Evolutionary conservation across 1,139 yeast species (phyloP).

Genomic region (Taphrina communis): DNA sequence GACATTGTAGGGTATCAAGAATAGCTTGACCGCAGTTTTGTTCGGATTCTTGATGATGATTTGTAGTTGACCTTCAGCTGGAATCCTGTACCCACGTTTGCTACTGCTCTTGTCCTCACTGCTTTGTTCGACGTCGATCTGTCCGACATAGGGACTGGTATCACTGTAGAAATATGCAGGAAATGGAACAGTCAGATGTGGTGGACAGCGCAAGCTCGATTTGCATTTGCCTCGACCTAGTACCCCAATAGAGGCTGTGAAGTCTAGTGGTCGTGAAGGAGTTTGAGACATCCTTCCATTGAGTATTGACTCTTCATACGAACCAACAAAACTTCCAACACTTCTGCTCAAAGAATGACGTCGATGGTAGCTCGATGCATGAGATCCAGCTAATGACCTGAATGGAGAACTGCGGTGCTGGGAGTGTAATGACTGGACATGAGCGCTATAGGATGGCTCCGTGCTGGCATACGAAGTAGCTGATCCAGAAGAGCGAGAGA

Average conservation of each 20-base stretch:
- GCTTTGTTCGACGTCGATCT: slow-evolving; percentile 49
- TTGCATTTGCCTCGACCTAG: slow-evolving; percentile 47
- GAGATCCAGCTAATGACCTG: slow-evolving; percentile 12
- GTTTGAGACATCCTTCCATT: slow-evolving; percentile 52
- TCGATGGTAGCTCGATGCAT: slow-evolving; percentile 24
- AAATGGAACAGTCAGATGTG: slow-evolving; percentile 50
- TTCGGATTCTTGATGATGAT: slow-evolving; percentile 55
- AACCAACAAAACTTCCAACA: slow-evolving; percentile 49
- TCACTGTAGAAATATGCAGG: slow-evolving; percentile 54
- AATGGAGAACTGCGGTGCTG: neutral
- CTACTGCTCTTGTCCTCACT: slow-evolving; percentile 48
- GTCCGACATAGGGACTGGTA: slow-evolving; percentile 56
- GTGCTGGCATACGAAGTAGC: slow-evolving; percentile 15
- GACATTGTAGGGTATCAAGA: slow-evolving; percentile 55
- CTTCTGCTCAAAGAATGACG: slow-evolving; percentile 23
- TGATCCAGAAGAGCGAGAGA: slow-evolving; percentile 30
- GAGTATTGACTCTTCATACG: slow-evolving; percentile 52
- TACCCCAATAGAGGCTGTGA: slow-evolving; percentile 50
- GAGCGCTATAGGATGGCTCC: slow-evolving; percentile 3
- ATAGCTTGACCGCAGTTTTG: slow-evolving; percentile 53
- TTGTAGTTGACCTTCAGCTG: slow-evolving; percentile 55
- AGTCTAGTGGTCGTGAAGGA: slow-evolving; percentile 50
- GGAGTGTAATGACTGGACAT: neutral
- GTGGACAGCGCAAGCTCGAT: slow-evolving; percentile 48
- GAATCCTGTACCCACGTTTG: slow-evolving; percentile 53